These are phyloP conservation scores for Fusarium napiforme DNA, from an alignment of 2,329 filamentous ascomycete genomes.

Conservation along the genomic window DNA sequence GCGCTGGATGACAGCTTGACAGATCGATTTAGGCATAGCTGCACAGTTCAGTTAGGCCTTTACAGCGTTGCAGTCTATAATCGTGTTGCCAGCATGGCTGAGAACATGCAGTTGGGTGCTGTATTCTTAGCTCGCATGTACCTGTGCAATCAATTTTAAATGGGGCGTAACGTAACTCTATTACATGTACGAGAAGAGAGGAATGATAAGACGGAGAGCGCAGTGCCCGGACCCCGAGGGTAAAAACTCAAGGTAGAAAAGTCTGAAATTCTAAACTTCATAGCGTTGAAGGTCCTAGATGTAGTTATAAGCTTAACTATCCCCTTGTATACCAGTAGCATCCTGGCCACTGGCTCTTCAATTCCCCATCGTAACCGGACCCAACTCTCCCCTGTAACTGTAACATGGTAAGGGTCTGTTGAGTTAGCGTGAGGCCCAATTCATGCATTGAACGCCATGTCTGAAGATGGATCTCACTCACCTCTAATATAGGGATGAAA, in stretches of 20 bases:
- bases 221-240: neutral
- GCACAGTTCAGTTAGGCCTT: neutral
- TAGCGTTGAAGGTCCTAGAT: neutral
- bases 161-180: neutral
- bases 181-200: neutral
- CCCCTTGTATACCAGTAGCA: neutral
- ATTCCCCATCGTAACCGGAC: neutral
- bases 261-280: neutral
- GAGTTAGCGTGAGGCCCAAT: neutral
- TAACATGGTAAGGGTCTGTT: neutral
- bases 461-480: neutral
- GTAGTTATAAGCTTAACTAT: neutral
- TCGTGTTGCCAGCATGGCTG: neutral
- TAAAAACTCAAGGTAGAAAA: neutral
- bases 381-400: neutral
- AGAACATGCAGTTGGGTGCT: neutral
- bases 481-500: rapidly evolving
- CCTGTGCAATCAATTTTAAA: neutral
- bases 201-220: neutral
- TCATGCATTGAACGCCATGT: neutral
- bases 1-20: neutral
- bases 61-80: neutral
- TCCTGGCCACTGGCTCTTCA: neutral
- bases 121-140: neutral
- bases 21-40: neutral